Evolutionary conservation across 2,329 filamentous ascomycete species (phyloP), one percentile per base, ranked within the genome.

Genomic region (Fusarium haematococcum): DNA sequence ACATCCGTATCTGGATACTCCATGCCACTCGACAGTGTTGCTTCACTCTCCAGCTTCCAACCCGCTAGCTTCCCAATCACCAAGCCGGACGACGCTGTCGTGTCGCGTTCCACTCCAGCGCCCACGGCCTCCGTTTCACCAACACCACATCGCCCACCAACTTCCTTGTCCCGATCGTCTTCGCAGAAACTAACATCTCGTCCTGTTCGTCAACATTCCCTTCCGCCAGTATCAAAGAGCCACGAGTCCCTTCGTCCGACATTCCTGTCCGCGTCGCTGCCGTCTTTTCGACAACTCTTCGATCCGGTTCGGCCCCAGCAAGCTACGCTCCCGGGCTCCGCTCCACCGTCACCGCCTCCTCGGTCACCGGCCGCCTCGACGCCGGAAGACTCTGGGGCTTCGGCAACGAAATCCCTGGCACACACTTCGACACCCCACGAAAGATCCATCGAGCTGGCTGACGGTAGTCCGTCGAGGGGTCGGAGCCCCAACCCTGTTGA

Each of bases 11-110:
- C 71, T 58, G 79, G 78, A 45, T 77, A 79, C 30, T 73, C 75
- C 35, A 77, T 79, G 48, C 78, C 73, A 63, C 75, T 74, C 63
- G 77, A 72, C 18, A 79, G 79, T 70, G 78, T 80, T 64, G 72
- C 74, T 63, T 80, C 75, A 27, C 27, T 32, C 27, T 54, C 50
- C 27, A 54, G 50, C 50, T 54, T 54, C 27, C 50, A 32, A 2
- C 27, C 27, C 18, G 27, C 50, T 54, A 30, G 50, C 30, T 32
- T 54, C 18, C 18, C 27, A n/a, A 32, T 67, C 23, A 79, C 80
- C 23, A 80, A 78, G 43, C 79, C 75, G 25, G 78, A 81, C 30
- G 77, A 80, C 39, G 57, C 67, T 56, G 56, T 68, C 39, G 65
- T 74, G 63, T 67, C 72, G 32, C 75, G 75, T 60, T 54, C 50